Base-by-base conservation (phyloP, 257 asterid species). In the Fraxinus anomala region DNA sequence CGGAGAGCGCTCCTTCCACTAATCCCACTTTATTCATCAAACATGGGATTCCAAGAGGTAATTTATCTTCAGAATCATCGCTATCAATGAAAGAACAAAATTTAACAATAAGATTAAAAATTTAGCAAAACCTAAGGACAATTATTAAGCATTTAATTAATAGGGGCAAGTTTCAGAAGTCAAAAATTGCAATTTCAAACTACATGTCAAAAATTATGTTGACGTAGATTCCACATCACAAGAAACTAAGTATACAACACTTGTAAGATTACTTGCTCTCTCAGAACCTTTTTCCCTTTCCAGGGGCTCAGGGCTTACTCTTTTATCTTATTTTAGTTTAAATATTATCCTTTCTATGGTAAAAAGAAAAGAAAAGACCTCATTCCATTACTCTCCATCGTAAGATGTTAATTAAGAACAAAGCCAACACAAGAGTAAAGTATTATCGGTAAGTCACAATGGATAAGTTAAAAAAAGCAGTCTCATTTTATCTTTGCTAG, bases 1-100 rank as follows among this genome's bases (percentile, higher is more conserved):
- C 98, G 73, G 83, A 82, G 70, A 95, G 85, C 33, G 91, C 90
- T 77, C 89, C 88, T 77, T 93, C 96, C 70, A 86, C 96, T 68
- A 87, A 72, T 63, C 90, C 90, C 74, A 79, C 86, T 82, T 80
- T 88, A 78, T 84, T 88, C 99, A 90, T 94, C 85, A 90, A 86
- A 65, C 73, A 70, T 75, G 89, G 92, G 59, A 77, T 72, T 80
- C 79, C 88, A 82, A 79, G 76, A 61, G 79, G 40, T 13, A 40
- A 59, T 37, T 74, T 88, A 68, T 87, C 80, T 66, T 90, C 94
- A 77, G 89, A 91, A 79, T 86, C 95, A 75, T 92, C 96, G 73
- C 91, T 85, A 85, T 88, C 82, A 79, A 79, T 77, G 80, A 34
- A 85, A 68, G 44, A 83, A 77, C 36, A 72, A 65, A 59, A 74